Evolutionary conservation across 176 grass and related monocot species (phyloP), one percentile per base, ranked within the genome.

Genomic region (Hordeum vulgare): DNA sequence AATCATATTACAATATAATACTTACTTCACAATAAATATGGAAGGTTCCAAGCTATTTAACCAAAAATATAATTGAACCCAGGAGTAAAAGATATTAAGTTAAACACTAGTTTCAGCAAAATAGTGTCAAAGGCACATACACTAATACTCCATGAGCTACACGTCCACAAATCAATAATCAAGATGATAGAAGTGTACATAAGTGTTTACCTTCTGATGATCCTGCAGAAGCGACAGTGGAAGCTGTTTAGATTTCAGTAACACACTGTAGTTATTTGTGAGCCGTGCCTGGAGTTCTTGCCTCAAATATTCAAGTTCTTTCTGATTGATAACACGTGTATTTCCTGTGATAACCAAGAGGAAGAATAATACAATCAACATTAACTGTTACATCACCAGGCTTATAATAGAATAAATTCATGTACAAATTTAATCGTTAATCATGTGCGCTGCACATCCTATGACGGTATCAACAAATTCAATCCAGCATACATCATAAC

Each of bases 251-350:
- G 86, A 89, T 88, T 98, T 95, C 59, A 98, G 25, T 66, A 98
- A 90, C 39, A 98, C 90, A 80, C 89, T 93, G 73, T 93, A 98
- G 83, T 98, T 90, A 86, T 91, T 94, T 11, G 93, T 79, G 56
- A 95, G 74, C 12, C 80, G 82, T 18, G 40, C 90, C 79, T 88
- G 39, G 59, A 95, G 82, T 71, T 90, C 93, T 34, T 98, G 85
- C 60, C 96, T 81, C 31, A 93, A 98, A 73, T 95, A 87, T 71
- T 88, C 93, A 27, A 98, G 90, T 59, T 90, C 83, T 91, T 90
- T 91, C 74, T 98, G 93, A 53, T 86, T 86, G 9, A 98, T 85
- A 61, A 98, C 96, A 25, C 96, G 89, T 42, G 96, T 98, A 68
- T 98, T 98, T 34, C 92, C 95, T 97, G 66, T 42, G 80, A 63